These are phyloP conservation scores for Phytophthora lateralis DNA, from an alignment of 352 stramenopile species.

Conservation along the genomic window DNA sequence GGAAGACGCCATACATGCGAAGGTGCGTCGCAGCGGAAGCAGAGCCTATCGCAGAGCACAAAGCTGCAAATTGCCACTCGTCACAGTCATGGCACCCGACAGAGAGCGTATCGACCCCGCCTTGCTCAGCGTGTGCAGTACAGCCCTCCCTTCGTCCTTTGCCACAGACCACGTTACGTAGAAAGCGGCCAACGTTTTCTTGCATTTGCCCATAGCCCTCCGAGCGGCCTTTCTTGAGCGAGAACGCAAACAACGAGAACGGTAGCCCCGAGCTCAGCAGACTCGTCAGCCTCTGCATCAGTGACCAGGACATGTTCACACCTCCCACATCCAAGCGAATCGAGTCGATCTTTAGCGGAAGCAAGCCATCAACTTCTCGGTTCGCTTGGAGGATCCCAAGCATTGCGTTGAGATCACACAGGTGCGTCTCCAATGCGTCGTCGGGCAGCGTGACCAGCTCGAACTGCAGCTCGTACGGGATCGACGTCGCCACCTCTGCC, in stretches of 20 bases:
- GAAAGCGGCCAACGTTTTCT: conserved; percentile 20
- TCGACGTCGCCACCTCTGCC: not conserved
- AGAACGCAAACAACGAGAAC: conserved; percentile 33
- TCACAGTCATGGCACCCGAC: conserved; percentile 32
- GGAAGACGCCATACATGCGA: conserved; percentile 28
- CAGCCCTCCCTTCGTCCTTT: not conserved
- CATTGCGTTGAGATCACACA: conserved; percentile 20
- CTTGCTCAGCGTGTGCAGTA: not conserved
- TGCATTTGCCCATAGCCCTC: conserved; percentile 11
- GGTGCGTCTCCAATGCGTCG: conserved; percentile 17
- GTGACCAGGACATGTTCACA: conserved; percentile 21
- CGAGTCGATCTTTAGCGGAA: conserved; percentile 22
- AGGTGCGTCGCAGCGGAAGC: conserved; percentile 21
- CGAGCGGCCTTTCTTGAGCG: conserved; percentile 18
- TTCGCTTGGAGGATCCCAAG: conserved; percentile 6
- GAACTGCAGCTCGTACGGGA: conserved; percentile 30
- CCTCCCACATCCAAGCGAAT: conserved; percentile 31
- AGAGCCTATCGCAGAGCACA: conserved; percentile 28
- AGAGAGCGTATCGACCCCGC: conserved; percentile 24
- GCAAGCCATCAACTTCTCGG: conserved; percentile 8
- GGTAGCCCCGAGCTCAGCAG: conserved; percentile 17
- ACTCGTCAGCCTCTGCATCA: conserved; percentile 25
- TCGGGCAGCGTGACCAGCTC: conserved; percentile 29
- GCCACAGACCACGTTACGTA: conserved; percentile 22
- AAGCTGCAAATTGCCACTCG: conserved; percentile 31